Evolutionary conservation across 768 basidiomycete genomes (phyloP).

Genomic region (Mycena albidolilacea): DNA sequence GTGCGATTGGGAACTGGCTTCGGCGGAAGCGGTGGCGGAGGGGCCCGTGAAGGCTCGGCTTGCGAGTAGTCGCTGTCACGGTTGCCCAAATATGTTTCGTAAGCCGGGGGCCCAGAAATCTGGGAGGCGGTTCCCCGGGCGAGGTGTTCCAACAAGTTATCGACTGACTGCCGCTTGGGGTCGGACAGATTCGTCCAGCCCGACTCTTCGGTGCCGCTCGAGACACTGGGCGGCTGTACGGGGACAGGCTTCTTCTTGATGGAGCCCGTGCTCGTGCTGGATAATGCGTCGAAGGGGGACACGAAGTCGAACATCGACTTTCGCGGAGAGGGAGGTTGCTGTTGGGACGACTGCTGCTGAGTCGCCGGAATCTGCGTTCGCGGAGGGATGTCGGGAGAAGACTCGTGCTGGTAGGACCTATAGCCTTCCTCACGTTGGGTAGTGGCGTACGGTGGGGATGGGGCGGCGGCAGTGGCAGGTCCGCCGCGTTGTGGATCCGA

Average conservation of each 20-base stretch:
- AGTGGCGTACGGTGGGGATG: constrained; percentile 65
- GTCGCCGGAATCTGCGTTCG: constrained; percentile 50
- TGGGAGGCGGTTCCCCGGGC: constrained; percentile 61
- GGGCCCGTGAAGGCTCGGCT: constrained; percentile 61
- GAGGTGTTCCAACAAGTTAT: constrained; percentile 84
- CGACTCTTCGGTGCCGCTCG: constrained; percentile 70
- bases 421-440: constrained; percentile 64
- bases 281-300: constrained; percentile 87
- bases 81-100: constrained; percentile 61
- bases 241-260: constrained; percentile 83
- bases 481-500: constrained; percentile 61
- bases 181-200: constrained; percentile 69
- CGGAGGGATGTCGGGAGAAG: constrained; percentile 57
- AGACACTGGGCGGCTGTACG: constrained; percentile 55
- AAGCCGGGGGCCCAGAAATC: constrained; percentile 57
- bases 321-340: constrained; percentile 76
- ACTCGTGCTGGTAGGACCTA: constrained; percentile 60
- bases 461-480: constrained; percentile 50
- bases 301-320: constrained; percentile 90
- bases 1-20: constrained; percentile 64
- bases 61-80: constrained; percentile 62
- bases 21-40: constrained; percentile 75
- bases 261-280: constrained; percentile 59
- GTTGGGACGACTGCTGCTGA: constrained; percentile 55
- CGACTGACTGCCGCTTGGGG: constrained; percentile 87